Base-by-base conservation (phyloP, 1,284 basidiomycete species). In the Austroboletus novae-zelandiae region DNA sequence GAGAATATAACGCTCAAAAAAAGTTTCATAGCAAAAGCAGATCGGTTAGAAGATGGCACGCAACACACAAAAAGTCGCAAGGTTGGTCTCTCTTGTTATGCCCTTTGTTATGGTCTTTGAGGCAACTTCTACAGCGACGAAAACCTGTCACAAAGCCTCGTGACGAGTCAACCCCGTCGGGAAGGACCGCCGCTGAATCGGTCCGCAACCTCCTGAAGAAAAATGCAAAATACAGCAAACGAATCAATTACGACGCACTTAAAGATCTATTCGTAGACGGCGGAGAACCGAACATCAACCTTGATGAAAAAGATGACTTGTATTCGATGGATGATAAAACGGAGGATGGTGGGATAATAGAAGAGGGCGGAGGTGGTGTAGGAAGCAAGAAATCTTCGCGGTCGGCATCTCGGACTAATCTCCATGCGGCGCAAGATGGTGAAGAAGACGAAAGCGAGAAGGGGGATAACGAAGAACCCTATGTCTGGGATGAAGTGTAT, bases 221-320 rank as follows among this genome's bases (percentile, higher is more conserved):
- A 69, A 90, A 86, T 56, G 76, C 83, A 23, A 90, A 84, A 66
- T 91, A 92, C 68, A 91, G 88, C 70, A 90, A 90, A 61, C 81
- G 91, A 46, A 94, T 94, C 68, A 94, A 94, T 64, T 94, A 94
- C 64, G 85, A 89, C 58, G 91, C 89, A 0, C 78, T 94, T 47
- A 86, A 88, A 58, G 80, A 81, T 51, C 76, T 93, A 7, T 91
- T 93, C 65, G 76, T 82, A 27, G 79, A 80, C 39, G 74, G 70
- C 41, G 71, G 67, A 17, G 65, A 69, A 23, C 59, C 68, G 13
- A 62, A 69, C 11, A 66, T 67, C 18, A 57, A 51, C 31, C 52
- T 63, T 9, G 72, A 74, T 29, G 70, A 71, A 46, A 72, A 73
- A 55, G 70, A 64, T 3, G 60, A 68, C 25, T 69, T 60, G 70